Percentiles rank a stretch among this genome's conserved stretches.
Evolutionary conservation across 2,329 filamentous ascomycete genomes (phyloP).

Genomic region (Aspergillus clavatus): DNA sequence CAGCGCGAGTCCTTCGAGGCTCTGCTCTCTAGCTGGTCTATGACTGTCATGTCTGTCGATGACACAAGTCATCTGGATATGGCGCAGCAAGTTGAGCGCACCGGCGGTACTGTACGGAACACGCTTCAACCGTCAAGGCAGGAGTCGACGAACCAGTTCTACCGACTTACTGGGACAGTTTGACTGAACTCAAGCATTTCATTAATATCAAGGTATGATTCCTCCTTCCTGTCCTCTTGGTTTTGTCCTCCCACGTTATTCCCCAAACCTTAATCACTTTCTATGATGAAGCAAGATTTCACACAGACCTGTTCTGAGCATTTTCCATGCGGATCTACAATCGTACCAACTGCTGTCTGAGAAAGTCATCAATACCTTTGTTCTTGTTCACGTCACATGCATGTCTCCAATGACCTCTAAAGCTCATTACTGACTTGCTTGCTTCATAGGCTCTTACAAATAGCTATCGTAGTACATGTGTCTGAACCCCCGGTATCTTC

Average conservation of each 20-base stretch:
- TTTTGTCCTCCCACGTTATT: slow-evolving; percentile 1
- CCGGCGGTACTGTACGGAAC: slow-evolving; percentile 74
- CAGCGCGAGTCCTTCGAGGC: not conserved
- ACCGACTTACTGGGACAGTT: slow-evolving; percentile 46
- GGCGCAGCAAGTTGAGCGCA: slow-evolving; percentile 55
- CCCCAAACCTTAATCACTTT: slow-evolving; percentile 14
- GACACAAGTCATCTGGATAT: slow-evolving; percentile 62
- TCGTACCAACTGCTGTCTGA: slow-evolving; percentile 49
- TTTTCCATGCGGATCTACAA: slow-evolving; percentile 49
- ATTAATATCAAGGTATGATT: slow-evolving; percentile 8
- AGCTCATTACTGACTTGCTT: not conserved
- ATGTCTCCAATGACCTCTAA: not conserved
- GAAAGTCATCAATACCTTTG: slow-evolving; percentile 19
- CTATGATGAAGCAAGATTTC: slow-evolving; percentile 55
- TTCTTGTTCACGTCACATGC: slow-evolving; percentile 2
- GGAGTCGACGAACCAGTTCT: slow-evolving; percentile 70
- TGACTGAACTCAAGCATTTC: slow-evolving; percentile 2
- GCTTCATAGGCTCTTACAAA: no score
- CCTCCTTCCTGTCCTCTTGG: not conserved
- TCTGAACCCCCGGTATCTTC: no score
- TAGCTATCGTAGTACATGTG: no score
- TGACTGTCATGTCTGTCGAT: slow-evolving; percentile 60
- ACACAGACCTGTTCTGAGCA: slow-evolving; percentile 62
- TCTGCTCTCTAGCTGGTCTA: slow-evolving; percentile 36
- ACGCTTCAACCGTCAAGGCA: slow-evolving; percentile 69